Conservation (phyloP, 768 basidiomycete species). For the Daedaleopsis nitida region DNA sequence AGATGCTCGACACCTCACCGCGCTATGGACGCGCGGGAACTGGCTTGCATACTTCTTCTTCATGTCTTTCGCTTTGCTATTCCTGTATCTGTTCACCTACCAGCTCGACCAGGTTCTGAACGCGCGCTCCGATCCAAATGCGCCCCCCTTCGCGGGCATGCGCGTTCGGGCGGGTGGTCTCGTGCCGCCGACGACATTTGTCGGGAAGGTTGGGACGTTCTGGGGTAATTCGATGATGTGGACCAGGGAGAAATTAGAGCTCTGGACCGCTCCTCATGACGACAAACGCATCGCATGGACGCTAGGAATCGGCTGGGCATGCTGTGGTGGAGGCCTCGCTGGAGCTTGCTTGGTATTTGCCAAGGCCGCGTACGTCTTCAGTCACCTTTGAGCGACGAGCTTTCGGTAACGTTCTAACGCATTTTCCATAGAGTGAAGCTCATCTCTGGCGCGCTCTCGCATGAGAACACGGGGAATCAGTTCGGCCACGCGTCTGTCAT, state of each 20-base stretch:
- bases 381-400: too few relatives aligned
- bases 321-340: slow-evolving; percentile 87
- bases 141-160: slow-evolving; percentile 52
- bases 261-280: slow-evolving; percentile 75
- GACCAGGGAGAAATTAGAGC: slow-evolving; percentile 65
- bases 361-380: slow-evolving; percentile 58
- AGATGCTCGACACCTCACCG: slow-evolving; percentile 72
- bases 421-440: slow-evolving; percentile 64
- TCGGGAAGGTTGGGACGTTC: slow-evolving; percentile 36
- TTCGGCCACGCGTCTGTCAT: slow-evolving; percentile 82
- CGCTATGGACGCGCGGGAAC: slow-evolving; percentile 81
- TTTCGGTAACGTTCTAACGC: background rate
- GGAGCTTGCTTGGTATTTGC: slow-evolving; percentile 90
- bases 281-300: slow-evolving; percentile 90
- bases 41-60: slow-evolving; percentile 92
- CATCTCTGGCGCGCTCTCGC: slow-evolving; percentile 73
- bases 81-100: slow-evolving; percentile 67
- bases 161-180: slow-evolving; percentile 29
- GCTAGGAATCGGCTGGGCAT: slow-evolving; percentile 92
- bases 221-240: slow-evolving; percentile 54
- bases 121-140: slow-evolving; percentile 68
- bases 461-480: slow-evolving; percentile 83
- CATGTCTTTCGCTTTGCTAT: slow-evolving; percentile 68
- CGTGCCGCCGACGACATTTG: slow-evolving; percentile 26
- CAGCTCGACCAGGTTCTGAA: slow-evolving; percentile 75